phyloP scores from a whole-genome alignment of 805 yeast genomes.

The Kuraishia molischiana region DNA sequence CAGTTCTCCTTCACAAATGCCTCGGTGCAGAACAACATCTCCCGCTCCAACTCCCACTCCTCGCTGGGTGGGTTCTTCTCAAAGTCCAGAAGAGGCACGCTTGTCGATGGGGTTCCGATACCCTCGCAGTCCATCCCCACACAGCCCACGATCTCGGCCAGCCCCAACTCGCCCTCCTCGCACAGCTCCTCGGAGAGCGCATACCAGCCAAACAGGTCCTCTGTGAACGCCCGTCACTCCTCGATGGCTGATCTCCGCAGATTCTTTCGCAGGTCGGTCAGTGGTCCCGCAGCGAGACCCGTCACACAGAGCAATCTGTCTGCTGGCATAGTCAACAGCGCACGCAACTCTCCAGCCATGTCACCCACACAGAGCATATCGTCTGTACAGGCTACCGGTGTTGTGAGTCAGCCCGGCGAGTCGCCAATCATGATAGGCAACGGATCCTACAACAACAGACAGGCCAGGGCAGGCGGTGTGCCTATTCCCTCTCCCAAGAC shows the following conservation, averaged over 20 bases:
- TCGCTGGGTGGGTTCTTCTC: slow-evolving; percentile 42
- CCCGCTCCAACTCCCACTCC: slow-evolving; percentile 30
- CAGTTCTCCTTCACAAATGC: slow-evolving; percentile 3
- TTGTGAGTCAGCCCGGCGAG: background rate
- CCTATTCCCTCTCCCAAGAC: background rate
- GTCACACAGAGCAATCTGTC: slow-evolving; percentile 1
- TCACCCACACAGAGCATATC: slow-evolving; percentile 1
- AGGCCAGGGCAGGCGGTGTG: background rate
- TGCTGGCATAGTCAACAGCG: slow-evolving; percentile 1
- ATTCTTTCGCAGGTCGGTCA: slow-evolving; percentile 34
- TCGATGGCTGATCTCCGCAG: slow-evolving; percentile 73
- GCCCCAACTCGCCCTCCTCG: slow-evolving; percentile 2
- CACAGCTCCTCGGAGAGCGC: slow-evolving; percentile 1
- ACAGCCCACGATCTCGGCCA: slow-evolving; percentile 1
- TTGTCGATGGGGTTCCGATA: slow-evolving; percentile 20
- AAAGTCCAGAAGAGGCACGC: slow-evolving; percentile 29
- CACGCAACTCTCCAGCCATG: slow-evolving; percentile 3
- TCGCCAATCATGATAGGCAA: background rate
- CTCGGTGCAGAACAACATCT: slow-evolving; percentile 8
- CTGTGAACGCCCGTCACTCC: slow-evolving; percentile 49
- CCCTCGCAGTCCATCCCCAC: slow-evolving; percentile 19
- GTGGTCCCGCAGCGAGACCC: slow-evolving; percentile 8
- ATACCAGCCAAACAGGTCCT: slow-evolving; percentile 12
- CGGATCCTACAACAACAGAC: background rate
- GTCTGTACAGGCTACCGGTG: background rate